phyloP scores from a whole-genome alignment of 257 asterid species.

The Scutellaria galericulata region DNA sequence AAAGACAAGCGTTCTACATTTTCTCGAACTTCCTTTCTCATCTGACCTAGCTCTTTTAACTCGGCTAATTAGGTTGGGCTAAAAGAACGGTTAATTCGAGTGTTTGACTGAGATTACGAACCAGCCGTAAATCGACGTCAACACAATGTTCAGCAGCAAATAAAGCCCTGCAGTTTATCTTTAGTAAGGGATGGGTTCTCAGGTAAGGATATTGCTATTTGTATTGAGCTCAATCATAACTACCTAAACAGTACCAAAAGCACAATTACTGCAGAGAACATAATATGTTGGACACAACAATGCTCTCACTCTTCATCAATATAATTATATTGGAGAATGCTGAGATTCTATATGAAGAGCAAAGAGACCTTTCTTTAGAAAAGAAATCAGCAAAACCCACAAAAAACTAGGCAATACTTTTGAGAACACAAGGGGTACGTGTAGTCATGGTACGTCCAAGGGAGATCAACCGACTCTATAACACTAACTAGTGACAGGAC shows the following conservation, averaged over 20 bases:
- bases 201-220: background rate
- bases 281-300: background rate
- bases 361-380: background rate
- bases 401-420: background rate
- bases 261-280: constrained; percentile 2
- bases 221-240: background rate
- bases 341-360: background rate
- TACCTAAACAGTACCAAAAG: background rate
- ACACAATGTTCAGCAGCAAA: too few species aligned
- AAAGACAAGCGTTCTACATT: too few species aligned
- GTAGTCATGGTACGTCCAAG: background rate
- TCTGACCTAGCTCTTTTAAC: too few species aligned
- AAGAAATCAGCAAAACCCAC: background rate
- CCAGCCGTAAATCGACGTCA: constrained; percentile 74
- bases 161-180: too few species aligned
- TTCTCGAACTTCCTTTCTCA: too few species aligned
- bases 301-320: background rate
- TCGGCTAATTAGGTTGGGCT: too few species aligned
- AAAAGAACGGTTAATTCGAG: too few species aligned
- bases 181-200: background rate
- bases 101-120: too few species aligned
- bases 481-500: constrained; percentile 4
- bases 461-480: constrained; percentile 10
- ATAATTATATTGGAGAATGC: background rate
- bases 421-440: background rate